Evolutionary conservation across 768 basidiomycete genomes (phyloP).

Genomic region (Scleroderma bovista): DNA sequence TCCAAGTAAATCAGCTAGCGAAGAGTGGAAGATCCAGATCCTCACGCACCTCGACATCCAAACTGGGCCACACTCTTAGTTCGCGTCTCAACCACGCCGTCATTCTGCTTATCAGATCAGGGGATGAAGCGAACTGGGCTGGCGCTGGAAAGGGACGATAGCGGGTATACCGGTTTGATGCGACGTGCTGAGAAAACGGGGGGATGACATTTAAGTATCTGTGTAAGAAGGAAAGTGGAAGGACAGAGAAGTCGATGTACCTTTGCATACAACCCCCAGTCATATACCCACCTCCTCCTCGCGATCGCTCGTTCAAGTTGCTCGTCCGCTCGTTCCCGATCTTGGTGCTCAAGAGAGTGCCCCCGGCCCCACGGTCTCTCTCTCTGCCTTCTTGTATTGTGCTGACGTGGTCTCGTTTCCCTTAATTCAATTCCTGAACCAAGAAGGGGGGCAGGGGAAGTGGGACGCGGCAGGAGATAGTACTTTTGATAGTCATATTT

Average conservation of each 20-base stretch:
- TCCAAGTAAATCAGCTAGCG: conserved; percentile 11
- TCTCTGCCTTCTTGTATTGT: conserved; percentile 15
- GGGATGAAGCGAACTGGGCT: conserved; percentile 72
- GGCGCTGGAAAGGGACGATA: conserved; percentile 91
- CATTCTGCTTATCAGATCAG: conserved; percentile 68
- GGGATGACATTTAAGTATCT: not conserved
- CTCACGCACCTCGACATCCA: conserved; percentile 79
- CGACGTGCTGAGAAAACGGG: conserved; percentile 63
- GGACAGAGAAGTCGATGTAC: conserved; percentile 35
- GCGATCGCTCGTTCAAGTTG: conserved; percentile 71
- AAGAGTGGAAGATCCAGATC: not conserved
- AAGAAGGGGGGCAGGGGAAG: conserved; percentile 37
- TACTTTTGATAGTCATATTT: conserved; percentile 80
- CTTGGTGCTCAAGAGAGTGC: conserved; percentile 24
- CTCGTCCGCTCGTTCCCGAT: conserved; percentile 54
- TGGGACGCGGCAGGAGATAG: conserved; percentile 60
- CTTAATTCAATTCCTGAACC: conserved; percentile 22
- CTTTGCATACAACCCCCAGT: conserved; percentile 78
- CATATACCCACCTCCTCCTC: conserved; percentile 75
- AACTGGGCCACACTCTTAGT: conserved; percentile 77
- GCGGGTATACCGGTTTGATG: conserved; percentile 78
- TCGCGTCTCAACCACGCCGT: conserved; percentile 81
- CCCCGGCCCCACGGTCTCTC: conserved; percentile 55
- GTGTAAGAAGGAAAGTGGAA: conserved; percentile 2
- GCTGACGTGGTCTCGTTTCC: not conserved